These are phyloP conservation scores for Dactylis glomerata DNA, from an alignment of 176 grass and related monocot species.

Conservation along the genomic window DNA sequence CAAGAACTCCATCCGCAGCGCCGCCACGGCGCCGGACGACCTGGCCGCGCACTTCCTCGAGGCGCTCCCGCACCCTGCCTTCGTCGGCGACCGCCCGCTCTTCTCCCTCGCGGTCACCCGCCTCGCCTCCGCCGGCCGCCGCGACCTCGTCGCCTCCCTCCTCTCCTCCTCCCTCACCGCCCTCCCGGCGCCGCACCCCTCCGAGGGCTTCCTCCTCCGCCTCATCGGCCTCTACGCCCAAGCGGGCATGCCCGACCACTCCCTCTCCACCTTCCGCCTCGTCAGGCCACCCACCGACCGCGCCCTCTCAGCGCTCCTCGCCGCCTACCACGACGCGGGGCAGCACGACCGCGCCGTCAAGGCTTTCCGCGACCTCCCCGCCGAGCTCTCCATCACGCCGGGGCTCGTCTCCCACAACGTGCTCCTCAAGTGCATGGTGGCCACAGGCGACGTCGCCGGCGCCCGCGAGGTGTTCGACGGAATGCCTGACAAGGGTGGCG, in stretches of 20 bases:
- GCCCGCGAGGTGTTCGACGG: constrained; percentile 51
- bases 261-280: constrained; percentile 55
- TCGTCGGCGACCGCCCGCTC: constrained; percentile 50
- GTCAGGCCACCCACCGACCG: constrained; percentile 48
- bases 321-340: constrained; percentile 60
- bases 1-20: constrained; percentile 61
- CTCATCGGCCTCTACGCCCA: constrained; percentile 62
- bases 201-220: constrained; percentile 73
- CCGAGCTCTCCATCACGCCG: constrained; percentile 45
- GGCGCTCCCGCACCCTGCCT: constrained; percentile 32
- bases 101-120: constrained; percentile 44
- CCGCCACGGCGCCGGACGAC: constrained; percentile 43
- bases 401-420: constrained; percentile 61
- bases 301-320: constrained; percentile 65
- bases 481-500: constrained; percentile 39
- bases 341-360: constrained; percentile 45
- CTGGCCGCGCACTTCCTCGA: constrained; percentile 51
- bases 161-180: constrained; percentile 58
- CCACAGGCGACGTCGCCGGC: constrained; percentile 10
- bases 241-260: constrained; percentile 54
- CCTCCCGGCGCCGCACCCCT: constrained; percentile 39
- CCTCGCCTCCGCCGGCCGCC: constrained; percentile 48
- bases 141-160: constrained; percentile 56
- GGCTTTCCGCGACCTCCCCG: constrained; percentile 41
- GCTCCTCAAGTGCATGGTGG: constrained; percentile 42